Evolutionary conservation across 352 stramenopile genomes (phyloP).

Genomic region (Pythium coloratum): DNA sequence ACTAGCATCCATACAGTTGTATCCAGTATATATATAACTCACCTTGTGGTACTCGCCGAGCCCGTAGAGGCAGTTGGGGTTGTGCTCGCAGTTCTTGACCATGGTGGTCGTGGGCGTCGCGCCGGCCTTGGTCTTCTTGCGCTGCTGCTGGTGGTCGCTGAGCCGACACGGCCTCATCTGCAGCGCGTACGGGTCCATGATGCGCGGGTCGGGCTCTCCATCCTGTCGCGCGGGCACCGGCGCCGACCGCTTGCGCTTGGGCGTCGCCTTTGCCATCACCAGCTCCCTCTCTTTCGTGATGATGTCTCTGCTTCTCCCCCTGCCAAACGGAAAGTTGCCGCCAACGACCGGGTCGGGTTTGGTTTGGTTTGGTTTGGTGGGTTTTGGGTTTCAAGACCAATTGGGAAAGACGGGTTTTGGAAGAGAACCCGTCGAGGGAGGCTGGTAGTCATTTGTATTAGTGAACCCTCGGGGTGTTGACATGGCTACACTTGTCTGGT

Average conservation of each 20-base stretch:
- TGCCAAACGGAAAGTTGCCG: constrained; percentile 8
- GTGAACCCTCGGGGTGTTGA: not conserved
- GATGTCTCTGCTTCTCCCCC: not conserved
- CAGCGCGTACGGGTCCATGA: constrained; percentile 63
- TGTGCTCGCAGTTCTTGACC: constrained; percentile 71
- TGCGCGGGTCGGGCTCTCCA: constrained; percentile 32
- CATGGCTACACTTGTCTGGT: not conserved
- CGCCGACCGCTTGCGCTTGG: constrained; percentile 65
- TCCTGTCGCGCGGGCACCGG: constrained; percentile 6
- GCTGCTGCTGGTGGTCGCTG: constrained; percentile 69
- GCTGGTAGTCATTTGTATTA: not conserved
- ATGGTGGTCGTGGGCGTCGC: constrained; percentile 15
- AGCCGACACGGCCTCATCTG: constrained; percentile 44
- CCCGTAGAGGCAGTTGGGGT: constrained; percentile 87
- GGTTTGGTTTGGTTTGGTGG: too few relatives aligned
- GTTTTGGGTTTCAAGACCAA: not conserved
- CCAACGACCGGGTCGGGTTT: not conserved
- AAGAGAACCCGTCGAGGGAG: too few relatives aligned
- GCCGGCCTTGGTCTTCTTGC: constrained; percentile 42
- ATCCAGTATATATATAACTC: not conserved
- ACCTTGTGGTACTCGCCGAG: constrained; percentile 76
- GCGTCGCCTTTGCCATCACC: constrained; percentile 18
- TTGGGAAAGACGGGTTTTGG: not conserved
- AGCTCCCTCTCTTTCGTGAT: constrained; percentile 1
- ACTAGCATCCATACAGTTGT: not conserved